These are phyloP conservation scores for Rhizopus microsporus DNA, from an alignment of 371 early-diverging fungal species.

Conservation along the genomic window DNA sequence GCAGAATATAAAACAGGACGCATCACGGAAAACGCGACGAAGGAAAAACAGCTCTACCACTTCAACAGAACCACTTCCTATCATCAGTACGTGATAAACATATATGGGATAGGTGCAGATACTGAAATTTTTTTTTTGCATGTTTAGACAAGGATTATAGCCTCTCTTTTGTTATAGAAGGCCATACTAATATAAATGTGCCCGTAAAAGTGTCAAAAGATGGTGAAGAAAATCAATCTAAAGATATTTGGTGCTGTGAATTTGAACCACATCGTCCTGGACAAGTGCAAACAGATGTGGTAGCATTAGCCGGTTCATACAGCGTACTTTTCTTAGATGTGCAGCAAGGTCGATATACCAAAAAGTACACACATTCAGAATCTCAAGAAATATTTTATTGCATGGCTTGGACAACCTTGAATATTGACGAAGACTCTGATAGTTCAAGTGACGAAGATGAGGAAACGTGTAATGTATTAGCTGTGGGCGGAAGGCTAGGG, in stretches of 20 bases:
- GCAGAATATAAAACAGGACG: no score
- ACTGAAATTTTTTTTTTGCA: neutral
- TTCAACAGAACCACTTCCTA: neutral
- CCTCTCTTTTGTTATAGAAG: constrained; percentile 15
- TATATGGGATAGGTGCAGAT: neutral
- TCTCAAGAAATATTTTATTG: constrained; percentile 56
- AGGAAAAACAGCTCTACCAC: no score
- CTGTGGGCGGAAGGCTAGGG: constrained; percentile 55
- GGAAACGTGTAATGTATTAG: constrained; percentile 44
- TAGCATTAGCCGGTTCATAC: constrained; percentile 39
- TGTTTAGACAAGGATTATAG: constrained; percentile 9
- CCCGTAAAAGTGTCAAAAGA: constrained; percentile 13
- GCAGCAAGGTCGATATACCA: constrained; percentile 44
- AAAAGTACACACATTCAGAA: constrained; percentile 60
- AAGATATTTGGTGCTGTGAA: constrained; percentile 47
- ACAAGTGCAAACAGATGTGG: neutral
- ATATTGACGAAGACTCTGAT: constrained; percentile 16
- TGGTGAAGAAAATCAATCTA: constrained; percentile 13
- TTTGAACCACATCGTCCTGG: constrained; percentile 28
- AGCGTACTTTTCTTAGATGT: constrained; percentile 54
- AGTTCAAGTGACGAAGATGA: constrained; percentile 10
- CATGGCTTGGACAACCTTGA: constrained; percentile 57
- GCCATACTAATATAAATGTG: constrained; percentile 24
- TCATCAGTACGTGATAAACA: neutral
- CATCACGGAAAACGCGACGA: no score